These are phyloP conservation scores for Camellia japonica DNA, from an alignment of 148 eudicot species.

Conservation along the genomic window DNA sequence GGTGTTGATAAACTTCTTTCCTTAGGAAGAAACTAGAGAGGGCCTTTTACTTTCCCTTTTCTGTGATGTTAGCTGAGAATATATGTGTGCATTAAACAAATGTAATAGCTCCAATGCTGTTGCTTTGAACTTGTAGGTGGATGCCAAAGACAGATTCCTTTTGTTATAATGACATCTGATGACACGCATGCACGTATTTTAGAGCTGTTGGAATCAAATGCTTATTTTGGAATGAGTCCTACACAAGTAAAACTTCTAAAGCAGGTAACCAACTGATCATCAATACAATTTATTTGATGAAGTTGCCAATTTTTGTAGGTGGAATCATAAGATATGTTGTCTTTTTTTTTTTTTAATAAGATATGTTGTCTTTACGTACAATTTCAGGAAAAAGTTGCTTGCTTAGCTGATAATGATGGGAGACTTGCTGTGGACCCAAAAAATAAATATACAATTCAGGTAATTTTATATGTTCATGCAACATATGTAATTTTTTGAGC, in stretches of 20 bases:
- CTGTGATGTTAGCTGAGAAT: neutral
- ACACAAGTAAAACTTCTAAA: conserved; percentile 79
- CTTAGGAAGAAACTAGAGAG: neutral
- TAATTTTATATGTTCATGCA: conserved; percentile 11
- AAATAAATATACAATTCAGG: conserved; percentile 85
- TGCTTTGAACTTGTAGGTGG: conserved; percentile 49
- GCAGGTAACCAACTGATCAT: conserved; percentile 51
- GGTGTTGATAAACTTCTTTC: neutral
- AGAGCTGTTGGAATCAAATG: conserved; percentile 68
- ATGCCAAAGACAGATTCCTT: conserved; percentile 60
- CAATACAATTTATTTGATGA: neutral
- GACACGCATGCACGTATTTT: conserved; percentile 82
- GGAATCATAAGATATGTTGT: neutral
- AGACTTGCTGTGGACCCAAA: conserved; percentile 82
- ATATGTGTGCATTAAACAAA: neutral
- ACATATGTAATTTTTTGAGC: neutral
- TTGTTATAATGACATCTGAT: conserved; percentile 96
- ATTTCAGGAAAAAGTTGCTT: conserved; percentile 95
- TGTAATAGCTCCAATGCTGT: conserved; percentile 7
- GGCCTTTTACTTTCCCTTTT: neutral
- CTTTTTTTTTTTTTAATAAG: no score
- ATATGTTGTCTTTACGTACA: neutral
- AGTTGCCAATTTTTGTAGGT: neutral
- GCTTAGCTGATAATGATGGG: conserved; percentile 96
- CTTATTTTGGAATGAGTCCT: conserved; percentile 89